Percentiles rank a stretch among this genome's conserved stretches.
Conservation (phyloP, 805 yeast species). For the Lachancea dasiensis region DNA sequence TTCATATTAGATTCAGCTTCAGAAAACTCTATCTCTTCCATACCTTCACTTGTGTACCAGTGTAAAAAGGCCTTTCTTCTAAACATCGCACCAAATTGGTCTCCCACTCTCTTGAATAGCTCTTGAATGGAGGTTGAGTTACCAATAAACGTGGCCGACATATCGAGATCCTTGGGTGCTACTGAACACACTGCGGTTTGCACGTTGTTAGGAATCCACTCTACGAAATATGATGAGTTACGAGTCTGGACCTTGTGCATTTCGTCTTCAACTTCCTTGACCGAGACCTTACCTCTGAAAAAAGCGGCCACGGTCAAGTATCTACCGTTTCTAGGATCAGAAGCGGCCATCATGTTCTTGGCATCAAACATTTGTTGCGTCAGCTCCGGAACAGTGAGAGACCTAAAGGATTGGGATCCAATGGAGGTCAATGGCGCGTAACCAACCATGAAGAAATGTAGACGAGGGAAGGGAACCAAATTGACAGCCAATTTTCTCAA, state of each 20-base stretch:
- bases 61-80: constrained; percentile 92
- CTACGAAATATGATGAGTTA: constrained; percentile 79
- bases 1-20: constrained; percentile 91
- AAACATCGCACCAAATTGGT: constrained; percentile 88
- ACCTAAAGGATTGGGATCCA: constrained; percentile 75
- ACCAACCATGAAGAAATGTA: constrained; percentile 93
- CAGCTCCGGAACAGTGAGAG: constrained; percentile 81
- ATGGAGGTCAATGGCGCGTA: constrained; percentile 86
- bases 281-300: constrained; percentile 89
- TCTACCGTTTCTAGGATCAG: constrained; percentile 86
- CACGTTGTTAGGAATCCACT: constrained; percentile 94
- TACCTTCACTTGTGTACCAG: constrained; percentile 94
- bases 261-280: constrained; percentile 92
- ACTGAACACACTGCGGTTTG: constrained; percentile 92
- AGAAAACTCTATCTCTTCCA: constrained; percentile 91
- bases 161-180: constrained; percentile 78
- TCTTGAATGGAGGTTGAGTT: constrained; percentile 92
- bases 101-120: constrained; percentile 81
- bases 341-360: constrained; percentile 93
- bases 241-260: constrained; percentile 79
- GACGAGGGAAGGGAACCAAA: constrained; percentile 90
- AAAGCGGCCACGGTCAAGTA: constrained; percentile 90
- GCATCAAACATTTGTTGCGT: constrained; percentile 93
- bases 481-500: constrained; percentile 90
- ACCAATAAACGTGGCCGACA: constrained; percentile 90